These are phyloP conservation scores for Aspergillus clavatus DNA, from an alignment of 2,329 filamentous ascomycete species.

Conservation along the genomic window DNA sequence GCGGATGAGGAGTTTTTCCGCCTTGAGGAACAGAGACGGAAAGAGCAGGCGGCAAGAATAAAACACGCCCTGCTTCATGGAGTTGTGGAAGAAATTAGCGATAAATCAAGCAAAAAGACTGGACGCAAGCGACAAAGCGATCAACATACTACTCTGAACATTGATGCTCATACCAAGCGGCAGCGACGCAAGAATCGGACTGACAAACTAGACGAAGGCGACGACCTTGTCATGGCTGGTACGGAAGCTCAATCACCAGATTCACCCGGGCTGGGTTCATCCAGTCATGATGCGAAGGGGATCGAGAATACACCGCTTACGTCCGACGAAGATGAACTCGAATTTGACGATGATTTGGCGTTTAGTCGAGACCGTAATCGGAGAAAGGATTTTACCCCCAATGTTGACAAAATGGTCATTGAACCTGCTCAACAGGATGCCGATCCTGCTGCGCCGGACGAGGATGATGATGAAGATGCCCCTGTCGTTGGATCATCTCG, in stretches of 20 bases:
- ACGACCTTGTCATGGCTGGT: constrained; percentile 31
- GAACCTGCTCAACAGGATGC: constrained; percentile 5
- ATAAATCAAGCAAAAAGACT: constrained; percentile 25
- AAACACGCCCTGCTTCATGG: constrained; percentile 46
- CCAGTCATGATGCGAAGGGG: constrained; percentile 6
- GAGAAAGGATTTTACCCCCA: constrained; percentile 10
- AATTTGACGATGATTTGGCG: constrained; percentile 32
- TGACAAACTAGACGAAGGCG: constrained; percentile 21
- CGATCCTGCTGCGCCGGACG: constrained; percentile 6
- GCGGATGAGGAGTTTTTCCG: constrained; percentile 71
- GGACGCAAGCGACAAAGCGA: constrained; percentile 29
- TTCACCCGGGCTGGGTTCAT: constrained; percentile 14
- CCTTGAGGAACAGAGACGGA: constrained; percentile 63
- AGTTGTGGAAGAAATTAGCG: constrained; percentile 22
- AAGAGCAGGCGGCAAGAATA: constrained; percentile 50
- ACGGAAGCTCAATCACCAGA: constrained; percentile 15
- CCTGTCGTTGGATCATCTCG: constrained; percentile 26
- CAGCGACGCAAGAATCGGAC: constrained; percentile 20
- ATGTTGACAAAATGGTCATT: constrained; percentile 1
- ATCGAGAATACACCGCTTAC: constrained; percentile 21
- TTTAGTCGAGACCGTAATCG: constrained; percentile 23
- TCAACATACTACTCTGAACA: constrained; percentile 18
- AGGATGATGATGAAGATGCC: constrained; percentile 30
- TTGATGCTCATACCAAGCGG: constrained; percentile 23
- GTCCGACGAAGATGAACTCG: constrained; percentile 29